Conservation (phyloP, 73 alveolate genomes). For the Tetrahymena thermophila region DNA sequence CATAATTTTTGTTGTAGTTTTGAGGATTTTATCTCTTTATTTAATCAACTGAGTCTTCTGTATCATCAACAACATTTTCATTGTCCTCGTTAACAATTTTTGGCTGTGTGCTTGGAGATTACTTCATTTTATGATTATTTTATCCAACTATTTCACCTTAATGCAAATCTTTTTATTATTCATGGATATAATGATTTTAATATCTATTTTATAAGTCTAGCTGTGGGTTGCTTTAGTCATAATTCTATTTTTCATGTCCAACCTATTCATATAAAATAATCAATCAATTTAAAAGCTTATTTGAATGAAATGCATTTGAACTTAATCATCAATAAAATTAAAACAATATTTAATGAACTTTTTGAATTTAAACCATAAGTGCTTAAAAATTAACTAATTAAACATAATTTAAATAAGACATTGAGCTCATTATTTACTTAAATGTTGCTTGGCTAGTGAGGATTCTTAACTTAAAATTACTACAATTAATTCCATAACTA, state of each 20-base stretch:
- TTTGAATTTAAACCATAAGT: too few relatives aligned
- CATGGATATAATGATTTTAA: not conserved
- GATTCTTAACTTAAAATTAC: not conserved
- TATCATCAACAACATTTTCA: not conserved
- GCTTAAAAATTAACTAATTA: too few relatives aligned
- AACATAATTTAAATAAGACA: too few relatives aligned
- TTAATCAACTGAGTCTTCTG: not conserved
- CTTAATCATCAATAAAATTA: too few relatives aligned
- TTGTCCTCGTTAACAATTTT: not conserved
- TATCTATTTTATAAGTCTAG: not conserved
- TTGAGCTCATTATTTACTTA: not conserved
- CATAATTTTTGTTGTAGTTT: not conserved
- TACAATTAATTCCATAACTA: not conserved
- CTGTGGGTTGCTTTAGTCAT: too few relatives aligned
- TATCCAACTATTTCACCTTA: not conserved
- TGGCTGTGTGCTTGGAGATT: not conserved
- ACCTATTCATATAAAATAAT: not conserved
- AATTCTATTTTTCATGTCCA: not conserved
- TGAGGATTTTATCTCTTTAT: not conserved
- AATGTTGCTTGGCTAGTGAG: not conserved
- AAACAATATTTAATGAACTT: too few relatives aligned
- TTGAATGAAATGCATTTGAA: too few relatives aligned
- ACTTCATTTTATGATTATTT: not conserved
- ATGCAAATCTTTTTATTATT: not conserved
- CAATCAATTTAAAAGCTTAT: too few relatives aligned